Evolutionary conservation across 805 yeast species (phyloP).

Genomic region (Wickerhamomyces rabaulensis): DNA sequence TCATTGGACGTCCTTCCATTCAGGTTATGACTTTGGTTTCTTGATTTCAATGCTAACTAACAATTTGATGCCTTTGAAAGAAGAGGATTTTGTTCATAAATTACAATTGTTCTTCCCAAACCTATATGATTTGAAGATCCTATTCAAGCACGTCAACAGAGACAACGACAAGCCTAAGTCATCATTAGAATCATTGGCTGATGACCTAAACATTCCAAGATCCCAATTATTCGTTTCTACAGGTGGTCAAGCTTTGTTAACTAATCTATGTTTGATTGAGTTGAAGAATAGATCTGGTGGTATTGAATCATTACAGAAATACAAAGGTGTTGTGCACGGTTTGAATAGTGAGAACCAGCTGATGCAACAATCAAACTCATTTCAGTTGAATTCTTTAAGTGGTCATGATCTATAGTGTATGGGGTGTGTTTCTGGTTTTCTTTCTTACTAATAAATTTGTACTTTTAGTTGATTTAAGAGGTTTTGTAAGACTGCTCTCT

Average conservation of each 20-base stretch:
- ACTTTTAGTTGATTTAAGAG: neutral
- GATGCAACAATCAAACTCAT: conserved; percentile 1
- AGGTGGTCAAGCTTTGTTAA: conserved; percentile 59
- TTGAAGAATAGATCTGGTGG: conserved; percentile 28
- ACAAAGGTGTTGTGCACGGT: conserved; percentile 51
- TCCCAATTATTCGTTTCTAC: conserved; percentile 49
- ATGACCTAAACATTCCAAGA: conserved; percentile 64
- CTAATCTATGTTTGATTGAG: conserved; percentile 62
- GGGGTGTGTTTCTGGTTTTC: neutral
- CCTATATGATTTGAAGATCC: conserved; percentile 72
- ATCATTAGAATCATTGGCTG: conserved; percentile 60
- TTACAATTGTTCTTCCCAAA: conserved; percentile 71
- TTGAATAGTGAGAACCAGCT: conserved; percentile 26
- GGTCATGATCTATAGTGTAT: neutral
- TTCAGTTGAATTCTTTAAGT: neutral
- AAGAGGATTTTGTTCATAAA: conserved; percentile 71
- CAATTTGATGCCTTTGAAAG: conserved; percentile 72
- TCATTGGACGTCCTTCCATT: conserved; percentile 89
- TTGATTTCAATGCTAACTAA: conserved; percentile 72
- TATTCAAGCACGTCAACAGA: conserved; percentile 26
- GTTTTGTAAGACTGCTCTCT: too few species aligned
- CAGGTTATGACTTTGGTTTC: conserved; percentile 93
- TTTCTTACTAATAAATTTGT: conserved; percentile 1
- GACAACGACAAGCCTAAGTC: conserved; percentile 28
- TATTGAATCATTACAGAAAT: conserved; percentile 27